Conservation (phyloP, 192 early-diverging fungal genomes). For the Dissophora ornata region DNA sequence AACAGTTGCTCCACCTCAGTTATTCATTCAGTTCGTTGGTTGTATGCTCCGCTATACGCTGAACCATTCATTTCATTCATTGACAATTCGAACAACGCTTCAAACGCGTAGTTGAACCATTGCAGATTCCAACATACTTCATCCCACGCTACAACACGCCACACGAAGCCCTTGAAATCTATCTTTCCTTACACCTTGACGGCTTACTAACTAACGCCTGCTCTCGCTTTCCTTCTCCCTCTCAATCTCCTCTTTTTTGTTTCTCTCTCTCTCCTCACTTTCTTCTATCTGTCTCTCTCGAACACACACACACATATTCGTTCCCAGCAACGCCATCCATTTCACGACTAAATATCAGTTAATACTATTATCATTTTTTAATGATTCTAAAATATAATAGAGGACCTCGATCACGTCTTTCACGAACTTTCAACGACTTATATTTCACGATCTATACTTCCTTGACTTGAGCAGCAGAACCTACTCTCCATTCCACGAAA, state of each 20-base stretch:
- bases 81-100: not conserved
- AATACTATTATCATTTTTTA: slow-evolving; percentile 6
- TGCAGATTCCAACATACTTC: not conserved
- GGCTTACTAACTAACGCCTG: not conserved
- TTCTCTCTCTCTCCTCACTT: not conserved
- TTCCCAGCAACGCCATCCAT: not conserved
- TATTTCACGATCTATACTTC: too few relatives aligned
- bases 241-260: not conserved
- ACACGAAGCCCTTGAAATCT: too few relatives aligned
- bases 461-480: too few relatives aligned
- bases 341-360: slow-evolving; percentile 3
- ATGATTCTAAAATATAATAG: slow-evolving; percentile 27
- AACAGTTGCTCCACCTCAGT: too few relatives aligned
- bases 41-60: too few relatives aligned
- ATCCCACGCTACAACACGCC: not conserved
- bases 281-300: not conserved
- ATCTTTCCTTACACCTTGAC: not conserved
- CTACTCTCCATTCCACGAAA: too few relatives aligned
- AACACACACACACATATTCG: not conserved
- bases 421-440: slow-evolving; percentile 14
- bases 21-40: too few relatives aligned
- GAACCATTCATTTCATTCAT: too few relatives aligned
- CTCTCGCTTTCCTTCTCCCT: not conserved
- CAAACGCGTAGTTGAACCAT: not conserved
- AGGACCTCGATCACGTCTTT: slow-evolving; percentile 19